These are phyloP conservation scores for Komagataella phaffii DNA, from an alignment of 805 yeast genomes.

Conservation along the genomic window DNA sequence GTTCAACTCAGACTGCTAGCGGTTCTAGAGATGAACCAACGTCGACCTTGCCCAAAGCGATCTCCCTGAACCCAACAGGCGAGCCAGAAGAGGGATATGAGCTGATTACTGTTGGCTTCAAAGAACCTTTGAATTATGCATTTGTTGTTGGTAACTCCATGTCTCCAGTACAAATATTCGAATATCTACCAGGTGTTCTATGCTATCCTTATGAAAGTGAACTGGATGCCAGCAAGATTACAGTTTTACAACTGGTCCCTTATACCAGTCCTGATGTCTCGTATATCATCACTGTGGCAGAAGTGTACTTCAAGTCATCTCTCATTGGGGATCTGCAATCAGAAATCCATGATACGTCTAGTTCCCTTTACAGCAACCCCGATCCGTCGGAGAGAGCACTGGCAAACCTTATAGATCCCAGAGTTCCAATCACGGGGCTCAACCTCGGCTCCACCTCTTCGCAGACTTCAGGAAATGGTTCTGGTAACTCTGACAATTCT, in stretches of 20 bases:
- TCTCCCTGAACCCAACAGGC: slow-evolving; percentile 42
- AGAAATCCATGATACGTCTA: slow-evolving; percentile 33
- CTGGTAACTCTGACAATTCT: slow-evolving; percentile 5
- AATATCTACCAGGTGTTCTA: slow-evolving; percentile 69
- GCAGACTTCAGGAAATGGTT: slow-evolving; percentile 5
- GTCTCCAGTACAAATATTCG: slow-evolving; percentile 75
- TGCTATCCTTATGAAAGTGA: slow-evolving; percentile 36
- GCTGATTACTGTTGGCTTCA: slow-evolving; percentile 67
- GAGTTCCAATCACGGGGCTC: slow-evolving; percentile 44
- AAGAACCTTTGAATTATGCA: slow-evolving; percentile 67
- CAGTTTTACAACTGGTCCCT: slow-evolving; percentile 65
- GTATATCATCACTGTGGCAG: slow-evolving; percentile 81
- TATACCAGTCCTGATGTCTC: slow-evolving; percentile 38
- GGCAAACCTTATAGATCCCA: slow-evolving; percentile 59
- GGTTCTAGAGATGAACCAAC: slow-evolving; percentile 21
- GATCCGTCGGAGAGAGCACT: slow-evolving; percentile 40
- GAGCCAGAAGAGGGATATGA: slow-evolving; percentile 36
- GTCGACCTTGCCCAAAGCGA: slow-evolving; percentile 60
- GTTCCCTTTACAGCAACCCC: slow-evolving; percentile 48
- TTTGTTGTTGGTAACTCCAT: slow-evolving; percentile 63
- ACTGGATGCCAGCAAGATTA: slow-evolving; percentile 24
- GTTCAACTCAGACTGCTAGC: slow-evolving; percentile 12
- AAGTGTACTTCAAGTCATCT: slow-evolving; percentile 61
- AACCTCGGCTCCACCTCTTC: slow-evolving; percentile 6
- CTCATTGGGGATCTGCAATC: slow-evolving; percentile 35